Base-by-base conservation (phyloP, 2,329 filamentous ascomycete genomes). In the Ophiostoma ips region DNA sequence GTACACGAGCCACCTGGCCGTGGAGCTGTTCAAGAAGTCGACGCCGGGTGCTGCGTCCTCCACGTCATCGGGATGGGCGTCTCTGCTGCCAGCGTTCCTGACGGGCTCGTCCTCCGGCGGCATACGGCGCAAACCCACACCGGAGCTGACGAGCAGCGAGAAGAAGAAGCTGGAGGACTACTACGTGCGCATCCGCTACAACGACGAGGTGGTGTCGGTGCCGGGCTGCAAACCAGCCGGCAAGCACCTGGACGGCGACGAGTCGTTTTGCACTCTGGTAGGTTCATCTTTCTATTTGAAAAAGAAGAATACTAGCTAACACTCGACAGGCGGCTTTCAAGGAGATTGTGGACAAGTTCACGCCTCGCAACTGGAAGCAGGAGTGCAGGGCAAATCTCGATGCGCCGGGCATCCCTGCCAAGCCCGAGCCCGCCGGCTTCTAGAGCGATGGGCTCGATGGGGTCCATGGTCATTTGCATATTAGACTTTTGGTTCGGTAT, bases 151-250 rank as follows among this genome's bases (percentile, higher is more conserved):
- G 0, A 64, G 71, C 0, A 61, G 66, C 1, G 78, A 89, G 58
- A 77, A 72, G 57, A 65, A 70, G 15, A 73, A 71, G 50, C 65
- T 94, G 11, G 71, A 84, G 24, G 82, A 79, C 2, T 88, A 94
- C 69, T 98, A 84, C 64, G 90, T 98, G 13, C 81, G 92, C 16
- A 65, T 98, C 52, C 77, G 89, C 47, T 98, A 94, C 66, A 98
- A 98, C 59, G 92, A 96, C 63, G 72, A 75, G 49, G 77, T 87
- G 3, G 78, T 96, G 61, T 78, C 74, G 13, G 73, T 98, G 16
- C 90, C 90, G 0, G 89, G 87, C 3, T 98, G 92, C 64, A 79
- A 75, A 56, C 66, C 73, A 10, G 66, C 72, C 0, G 87, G 87
- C 7, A 94, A 89, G 53, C 92, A 98, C 66, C 72, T 95, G 3